Base-by-base conservation (phyloP, 441 rosid species). In the Euphorbia schlechtendalii region DNA sequence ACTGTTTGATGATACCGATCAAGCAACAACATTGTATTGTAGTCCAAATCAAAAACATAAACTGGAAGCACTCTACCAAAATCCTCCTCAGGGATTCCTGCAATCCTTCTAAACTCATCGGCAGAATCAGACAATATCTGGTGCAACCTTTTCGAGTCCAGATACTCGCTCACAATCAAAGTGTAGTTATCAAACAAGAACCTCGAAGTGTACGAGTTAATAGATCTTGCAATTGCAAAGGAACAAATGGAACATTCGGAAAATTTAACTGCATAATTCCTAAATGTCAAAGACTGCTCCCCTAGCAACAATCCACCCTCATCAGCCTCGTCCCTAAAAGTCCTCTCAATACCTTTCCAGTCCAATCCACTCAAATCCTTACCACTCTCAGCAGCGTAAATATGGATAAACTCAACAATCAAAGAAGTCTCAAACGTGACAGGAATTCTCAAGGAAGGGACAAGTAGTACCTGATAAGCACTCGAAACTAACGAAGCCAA, bases 181-280 rank as follows among this genome's bases (percentile, higher is more conserved):
- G 97, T 93, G 63, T 85, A 93, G 69, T 93, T 93, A 70, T 88
- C 98, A 77, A 90, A 93, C 82, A 93, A 75, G 77, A 90, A 93
- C 87, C 98, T 86, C 0, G 96, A 93, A 0, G 98, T 90, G 68
- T 83, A 93, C 0, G 97, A 93, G 70, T 78, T 93, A 72, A 73
- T 80, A 2, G 95, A 90, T 72, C 88, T 76, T 2, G 97, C 80
- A n/a, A 90, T 74, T 0, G 97, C 93, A 62, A 78, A 93, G 0
- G 98, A 86, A 69, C 98, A 93, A 57, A 90, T 83, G 0, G 91
- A 72, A 60, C 97, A 93, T 52, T 88, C 82, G 51, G 78, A 81
- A 59, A 78, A 93, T 34, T 68, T 80, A 58, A 90, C 82, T 27
- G 74, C 74, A 48, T 76, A 87, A 71, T 59, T 77, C 75, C 82